phyloP scores from a whole-genome alignment of 2,329 filamentous ascomycete genomes.

The Beauveria medogensis region DNA sequence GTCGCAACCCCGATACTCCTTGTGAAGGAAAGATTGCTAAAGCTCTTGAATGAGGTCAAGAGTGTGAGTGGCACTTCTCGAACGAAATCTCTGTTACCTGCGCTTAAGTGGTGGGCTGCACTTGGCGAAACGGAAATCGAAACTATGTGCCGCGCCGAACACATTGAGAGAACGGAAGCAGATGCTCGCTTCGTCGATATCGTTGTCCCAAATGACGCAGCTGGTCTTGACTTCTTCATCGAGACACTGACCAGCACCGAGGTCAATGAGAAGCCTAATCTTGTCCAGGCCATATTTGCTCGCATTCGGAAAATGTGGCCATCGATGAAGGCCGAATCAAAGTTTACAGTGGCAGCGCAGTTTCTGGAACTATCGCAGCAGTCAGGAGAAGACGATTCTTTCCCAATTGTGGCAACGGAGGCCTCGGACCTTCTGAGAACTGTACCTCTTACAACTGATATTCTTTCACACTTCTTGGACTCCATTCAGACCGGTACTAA shows the following conservation, averaged over 20 bases:
- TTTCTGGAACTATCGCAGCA: constrained; percentile 55
- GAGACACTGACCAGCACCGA: constrained; percentile 35
- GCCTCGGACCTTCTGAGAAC: constrained; percentile 65
- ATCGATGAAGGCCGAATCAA: constrained; percentile 56
- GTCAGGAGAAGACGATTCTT: constrained; percentile 23
- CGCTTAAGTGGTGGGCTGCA: constrained; percentile 60
- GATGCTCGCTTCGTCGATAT: constrained; percentile 41
- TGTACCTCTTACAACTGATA: constrained; percentile 64
- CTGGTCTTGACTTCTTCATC: constrained; percentile 45
- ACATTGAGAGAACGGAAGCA: constrained; percentile 32
- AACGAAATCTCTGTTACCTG: constrained; percentile 67
- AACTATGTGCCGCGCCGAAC: constrained; percentile 31
- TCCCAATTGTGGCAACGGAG: constrained; percentile 41
- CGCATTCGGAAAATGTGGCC: constrained; percentile 67
- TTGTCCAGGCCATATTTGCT: constrained; percentile 58
- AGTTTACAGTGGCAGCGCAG: constrained; percentile 50
- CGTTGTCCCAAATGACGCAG: constrained; percentile 44
- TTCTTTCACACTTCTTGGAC: constrained; percentile 64
- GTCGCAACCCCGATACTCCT: constrained; percentile 58
- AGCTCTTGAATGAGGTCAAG: constrained; percentile 63
- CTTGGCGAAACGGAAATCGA: constrained; percentile 43
- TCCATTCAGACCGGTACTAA: constrained; percentile 66
- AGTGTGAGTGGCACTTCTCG: constrained; percentile 61
- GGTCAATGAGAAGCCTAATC: constrained; percentile 33
- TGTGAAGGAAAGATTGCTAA: constrained; percentile 66